Evolutionary conservation across 2,329 filamentous ascomycete species (phyloP).

Genomic region (Microascus cirrosus): DNA sequence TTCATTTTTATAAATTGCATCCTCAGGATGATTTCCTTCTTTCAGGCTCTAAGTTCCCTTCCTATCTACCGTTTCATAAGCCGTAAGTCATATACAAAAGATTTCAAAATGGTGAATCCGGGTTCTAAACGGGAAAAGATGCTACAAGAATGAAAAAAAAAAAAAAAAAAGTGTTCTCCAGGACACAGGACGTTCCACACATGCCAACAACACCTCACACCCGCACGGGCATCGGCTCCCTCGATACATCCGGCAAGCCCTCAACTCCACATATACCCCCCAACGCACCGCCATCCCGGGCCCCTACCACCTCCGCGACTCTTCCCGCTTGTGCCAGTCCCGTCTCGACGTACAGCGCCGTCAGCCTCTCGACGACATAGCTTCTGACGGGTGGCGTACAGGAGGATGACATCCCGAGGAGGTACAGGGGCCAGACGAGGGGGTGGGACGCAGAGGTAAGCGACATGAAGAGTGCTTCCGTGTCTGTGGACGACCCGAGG

Average conservation of each 20-base stretch:
- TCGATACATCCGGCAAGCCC: background rate
- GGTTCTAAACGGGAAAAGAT: background rate
- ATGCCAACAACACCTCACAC: background rate
- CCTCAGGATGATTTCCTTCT: background rate
- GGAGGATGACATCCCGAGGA: conserved; percentile 33
- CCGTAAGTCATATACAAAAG: background rate
- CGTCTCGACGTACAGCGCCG: conserved; percentile 31
- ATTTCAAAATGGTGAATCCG: background rate
- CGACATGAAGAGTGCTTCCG: conserved; percentile 34
- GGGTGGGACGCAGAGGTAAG: conserved; percentile 35
- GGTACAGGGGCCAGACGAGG: conserved; percentile 38
- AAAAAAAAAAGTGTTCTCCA: background rate
- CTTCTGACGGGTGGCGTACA: conserved; percentile 27
- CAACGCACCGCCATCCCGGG: conserved; percentile 18
- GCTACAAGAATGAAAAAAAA: background rate
- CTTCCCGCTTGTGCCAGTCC: conserved; percentile 31
- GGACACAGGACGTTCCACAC: background rate
- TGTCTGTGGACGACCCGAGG: conserved; percentile 11
- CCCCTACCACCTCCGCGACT: conserved; percentile 28
- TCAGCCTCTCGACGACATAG: conserved; percentile 32
- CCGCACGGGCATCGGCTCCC: conserved; percentile 1
- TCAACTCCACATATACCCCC: conserved; percentile 5
- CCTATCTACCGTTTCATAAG: background rate
- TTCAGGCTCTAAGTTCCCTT: background rate
- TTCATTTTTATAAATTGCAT: background rate